Evolutionary conservation across 495 filamentous ascomycete genomes (phyloP).

Genomic region (Penicillium fimorum): DNA sequence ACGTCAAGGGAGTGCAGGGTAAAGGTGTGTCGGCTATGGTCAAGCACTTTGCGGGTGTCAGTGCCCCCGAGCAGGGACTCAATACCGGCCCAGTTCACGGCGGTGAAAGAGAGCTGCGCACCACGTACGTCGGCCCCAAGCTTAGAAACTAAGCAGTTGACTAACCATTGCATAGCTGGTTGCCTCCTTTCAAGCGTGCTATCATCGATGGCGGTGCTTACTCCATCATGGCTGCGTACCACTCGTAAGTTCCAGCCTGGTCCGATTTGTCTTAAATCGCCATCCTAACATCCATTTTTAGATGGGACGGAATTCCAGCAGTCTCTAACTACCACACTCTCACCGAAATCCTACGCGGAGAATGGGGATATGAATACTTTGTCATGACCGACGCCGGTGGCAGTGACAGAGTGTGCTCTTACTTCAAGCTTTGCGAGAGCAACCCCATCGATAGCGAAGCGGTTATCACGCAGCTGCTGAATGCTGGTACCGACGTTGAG

Average conservation of each 20-base stretch:
- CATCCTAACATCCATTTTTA: constrained; percentile 9
- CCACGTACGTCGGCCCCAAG: constrained; percentile 40
- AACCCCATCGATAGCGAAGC: constrained; percentile 59
- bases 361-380: constrained; percentile 69
- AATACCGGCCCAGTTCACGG: constrained; percentile 69
- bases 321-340: constrained; percentile 60
- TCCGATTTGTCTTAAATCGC: not conserved
- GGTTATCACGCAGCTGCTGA: constrained; percentile 54
- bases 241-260: constrained; percentile 41
- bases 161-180: constrained; percentile 39
- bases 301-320: constrained; percentile 62
- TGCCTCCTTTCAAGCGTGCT: constrained; percentile 62
- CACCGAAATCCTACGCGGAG: constrained; percentile 62
- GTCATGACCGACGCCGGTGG: constrained; percentile 61
- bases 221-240: constrained; percentile 66
- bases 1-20: constrained; percentile 60
- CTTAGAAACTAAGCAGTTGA: not conserved
- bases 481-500: constrained; percentile 70
- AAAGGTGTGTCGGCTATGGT: constrained; percentile 64
- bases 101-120: constrained; percentile 64
- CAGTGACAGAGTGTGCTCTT: constrained; percentile 61
- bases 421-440: constrained; percentile 59
- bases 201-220: constrained; percentile 67
- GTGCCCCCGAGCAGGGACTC: constrained; percentile 63
- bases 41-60: constrained; percentile 68